A percentile compares a stretch with the other conserved stretches of the same genome.
Evolutionary conservation across 176 grass and related monocot genomes (phyloP).

Genomic region (Aegilops tauschii): DNA sequence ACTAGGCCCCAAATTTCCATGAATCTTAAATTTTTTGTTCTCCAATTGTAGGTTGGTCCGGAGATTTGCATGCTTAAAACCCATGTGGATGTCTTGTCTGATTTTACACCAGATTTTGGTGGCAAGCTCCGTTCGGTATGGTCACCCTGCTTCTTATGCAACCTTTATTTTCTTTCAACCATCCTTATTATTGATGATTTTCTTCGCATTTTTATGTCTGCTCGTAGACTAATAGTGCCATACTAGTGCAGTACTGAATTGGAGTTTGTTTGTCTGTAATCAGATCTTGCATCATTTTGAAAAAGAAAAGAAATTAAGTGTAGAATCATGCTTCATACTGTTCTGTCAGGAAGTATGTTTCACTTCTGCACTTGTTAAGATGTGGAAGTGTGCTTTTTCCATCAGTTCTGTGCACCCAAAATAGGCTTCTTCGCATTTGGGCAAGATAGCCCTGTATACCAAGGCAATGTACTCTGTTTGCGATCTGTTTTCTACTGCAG

Average conservation of each 20-base stretch:
- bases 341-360: not conserved
- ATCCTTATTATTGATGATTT: not conserved
- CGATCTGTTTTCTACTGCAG: not conserved
- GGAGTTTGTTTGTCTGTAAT: not conserved
- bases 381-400: not conserved
- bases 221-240: not conserved
- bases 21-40: no score
- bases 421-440: not conserved
- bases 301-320: not conserved
- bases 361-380: not conserved
- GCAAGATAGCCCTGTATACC: not conserved
- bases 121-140: slow-evolving; percentile 63
- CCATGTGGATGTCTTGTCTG: slow-evolving; percentile 91
- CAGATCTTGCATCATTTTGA: no score
- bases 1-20: no score
- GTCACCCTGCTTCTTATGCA: not conserved
- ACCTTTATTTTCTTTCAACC: not conserved
- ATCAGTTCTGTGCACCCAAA: no score
- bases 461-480: not conserved
- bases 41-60: slow-evolving; percentile 54
- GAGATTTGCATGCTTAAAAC: slow-evolving; percentile 95
- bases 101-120: slow-evolving; percentile 82
- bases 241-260: not conserved
- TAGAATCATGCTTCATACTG: not conserved
- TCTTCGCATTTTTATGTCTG: not conserved